A percentile compares a stretch with the other conserved stretches of the same genome.
These are phyloP conservation scores for Candida pseudofarinosa DNA, from an alignment of 805 yeast genomes.

Conservation along the genomic window DNA sequence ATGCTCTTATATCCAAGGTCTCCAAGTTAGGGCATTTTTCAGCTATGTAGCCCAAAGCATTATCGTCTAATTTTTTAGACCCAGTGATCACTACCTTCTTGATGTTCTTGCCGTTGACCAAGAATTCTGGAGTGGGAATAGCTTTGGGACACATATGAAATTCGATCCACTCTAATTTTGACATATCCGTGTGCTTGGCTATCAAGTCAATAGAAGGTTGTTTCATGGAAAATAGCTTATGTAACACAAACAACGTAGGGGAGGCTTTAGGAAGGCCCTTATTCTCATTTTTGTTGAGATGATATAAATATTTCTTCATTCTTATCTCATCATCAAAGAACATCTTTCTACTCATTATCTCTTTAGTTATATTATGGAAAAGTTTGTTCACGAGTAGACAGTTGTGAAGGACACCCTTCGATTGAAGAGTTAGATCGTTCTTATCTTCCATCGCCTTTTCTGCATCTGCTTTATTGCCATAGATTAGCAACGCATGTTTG, in stretches of 20 bases:
- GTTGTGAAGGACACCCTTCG: constrained; percentile 39
- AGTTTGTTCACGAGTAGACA: constrained; percentile 67
- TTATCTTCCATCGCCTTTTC: constrained; percentile 19
- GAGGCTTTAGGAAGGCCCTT: constrained; percentile 13
- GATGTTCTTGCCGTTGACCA: constrained; percentile 21
- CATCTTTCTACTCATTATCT: constrained; percentile 52
- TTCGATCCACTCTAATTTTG: constrained; percentile 63
- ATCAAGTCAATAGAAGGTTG: constrained; percentile 54
- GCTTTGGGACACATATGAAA: constrained; percentile 77
- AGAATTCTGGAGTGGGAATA: constrained; percentile 44
- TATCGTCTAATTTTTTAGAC: constrained; percentile 57
- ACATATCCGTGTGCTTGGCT: constrained; percentile 37
- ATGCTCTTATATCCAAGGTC: constrained; percentile 75
- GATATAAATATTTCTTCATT: constrained; percentile 22
- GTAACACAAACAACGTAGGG: constrained; percentile 54
- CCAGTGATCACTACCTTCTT: constrained; percentile 67
- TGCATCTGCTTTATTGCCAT: constrained; percentile 51
- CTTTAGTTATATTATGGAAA: constrained; percentile 57
- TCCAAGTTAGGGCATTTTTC: constrained; percentile 54
- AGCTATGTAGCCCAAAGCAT: constrained; percentile 49
- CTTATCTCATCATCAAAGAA: constrained; percentile 43
- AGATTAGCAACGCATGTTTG: constrained; percentile 64
- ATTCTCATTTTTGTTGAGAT: constrained; percentile 5
- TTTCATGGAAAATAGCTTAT: constrained; percentile 54
- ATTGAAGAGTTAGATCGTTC: constrained; percentile 6